phyloP scores from a whole-genome alignment of 2,329 filamentous ascomycete genomes.

The Paracorniculantispora psalliotae region DNA sequence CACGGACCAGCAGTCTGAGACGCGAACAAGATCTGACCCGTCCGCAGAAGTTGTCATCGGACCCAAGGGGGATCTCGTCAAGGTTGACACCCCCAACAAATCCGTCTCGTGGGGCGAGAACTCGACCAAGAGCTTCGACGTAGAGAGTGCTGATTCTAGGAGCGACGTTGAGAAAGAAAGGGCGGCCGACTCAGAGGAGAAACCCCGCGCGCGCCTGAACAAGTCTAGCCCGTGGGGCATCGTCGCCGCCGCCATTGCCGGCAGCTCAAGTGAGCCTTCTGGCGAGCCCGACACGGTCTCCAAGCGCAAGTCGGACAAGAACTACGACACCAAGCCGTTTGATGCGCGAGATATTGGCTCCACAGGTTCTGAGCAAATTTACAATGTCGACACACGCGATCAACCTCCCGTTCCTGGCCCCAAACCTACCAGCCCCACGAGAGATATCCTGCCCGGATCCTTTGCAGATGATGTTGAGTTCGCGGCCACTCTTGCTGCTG shows the following conservation, averaged over 20 bases:
- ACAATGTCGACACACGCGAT: slow-evolving; percentile 36
- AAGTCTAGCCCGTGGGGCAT: slow-evolving; percentile 47
- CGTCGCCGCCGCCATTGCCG: slow-evolving; percentile 45
- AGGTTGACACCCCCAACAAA: slow-evolving; percentile 42
- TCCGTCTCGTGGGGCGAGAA: slow-evolving; percentile 62
- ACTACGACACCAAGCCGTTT: slow-evolving; percentile 13
- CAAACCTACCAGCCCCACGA: slow-evolving; percentile 46
- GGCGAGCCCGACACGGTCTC: slow-evolving; percentile 27
- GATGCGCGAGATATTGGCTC: slow-evolving; percentile 19
- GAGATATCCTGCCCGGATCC: slow-evolving; percentile 54
- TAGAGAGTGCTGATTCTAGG: slow-evolving; percentile 50
- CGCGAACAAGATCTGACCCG: slow-evolving; percentile 19
- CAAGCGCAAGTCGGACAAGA: slow-evolving; percentile 16
- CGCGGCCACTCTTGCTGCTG: slow-evolving; percentile 63
- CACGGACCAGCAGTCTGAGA: slow-evolving; percentile 13
- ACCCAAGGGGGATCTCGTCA: slow-evolving; percentile 38
- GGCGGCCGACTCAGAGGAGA: slow-evolving; percentile 26
- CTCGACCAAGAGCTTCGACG: slow-evolving; percentile 58
- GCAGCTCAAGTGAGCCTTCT: slow-evolving; percentile 33
- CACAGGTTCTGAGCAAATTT: slow-evolving; percentile 20
- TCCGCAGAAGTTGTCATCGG: slow-evolving; percentile 33
- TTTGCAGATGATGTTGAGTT: slow-evolving; percentile 67
- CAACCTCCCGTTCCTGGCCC: slow-evolving; percentile 51
- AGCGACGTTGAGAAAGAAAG: slow-evolving; percentile 26
- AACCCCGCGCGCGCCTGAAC: slow-evolving; percentile 30